These are phyloP conservation scores for Petasospora rhodanensis DNA, from an alignment of 1,139 yeast genomes.

Conservation along the genomic window DNA sequence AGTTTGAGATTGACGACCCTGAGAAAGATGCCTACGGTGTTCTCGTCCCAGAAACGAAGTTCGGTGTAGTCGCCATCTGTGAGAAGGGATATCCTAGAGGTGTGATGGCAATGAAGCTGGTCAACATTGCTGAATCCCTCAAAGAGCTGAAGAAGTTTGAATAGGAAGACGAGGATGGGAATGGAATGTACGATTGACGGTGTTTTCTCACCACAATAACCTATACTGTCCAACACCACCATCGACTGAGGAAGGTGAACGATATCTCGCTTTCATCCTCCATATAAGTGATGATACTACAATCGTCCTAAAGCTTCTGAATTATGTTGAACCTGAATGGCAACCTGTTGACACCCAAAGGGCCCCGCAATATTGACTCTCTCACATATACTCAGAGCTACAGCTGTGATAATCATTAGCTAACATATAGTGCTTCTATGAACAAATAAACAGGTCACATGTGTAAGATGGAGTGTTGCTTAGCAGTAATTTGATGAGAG, in stretches of 20 bases:
- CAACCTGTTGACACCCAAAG: no score
- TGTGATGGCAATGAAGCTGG: constrained; percentile 17
- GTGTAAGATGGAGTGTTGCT: neutral
- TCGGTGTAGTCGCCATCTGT: constrained; percentile 18
- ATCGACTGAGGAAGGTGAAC: no score
- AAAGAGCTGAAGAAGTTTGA: constrained; percentile 20
- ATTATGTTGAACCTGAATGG: no score
- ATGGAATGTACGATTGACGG: no score
- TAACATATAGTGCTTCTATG: no score
- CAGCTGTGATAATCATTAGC: neutral
- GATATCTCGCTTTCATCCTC: no score
- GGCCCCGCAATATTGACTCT: no score
- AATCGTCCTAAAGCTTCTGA: no score
- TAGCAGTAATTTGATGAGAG: neutral
- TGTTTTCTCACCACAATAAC: constrained; percentile 1
- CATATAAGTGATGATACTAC: no score
- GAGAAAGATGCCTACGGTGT: constrained; percentile 15
- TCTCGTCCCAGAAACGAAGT: constrained; percentile 18
- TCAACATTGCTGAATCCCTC: constrained; percentile 12
- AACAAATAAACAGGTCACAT: no score
- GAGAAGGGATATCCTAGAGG: constrained; percentile 24
- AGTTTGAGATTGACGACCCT: constrained; percentile 14
- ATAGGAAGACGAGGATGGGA: constrained; percentile 9
- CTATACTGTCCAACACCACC: neutral
- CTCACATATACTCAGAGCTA: no score